Percentiles rank a stretch among this genome's conserved stretches.
These are phyloP conservation scores for Gilbertella persicaria DNA, from an alignment of 371 early-diverging fungal genomes.

Conservation along the genomic window DNA sequence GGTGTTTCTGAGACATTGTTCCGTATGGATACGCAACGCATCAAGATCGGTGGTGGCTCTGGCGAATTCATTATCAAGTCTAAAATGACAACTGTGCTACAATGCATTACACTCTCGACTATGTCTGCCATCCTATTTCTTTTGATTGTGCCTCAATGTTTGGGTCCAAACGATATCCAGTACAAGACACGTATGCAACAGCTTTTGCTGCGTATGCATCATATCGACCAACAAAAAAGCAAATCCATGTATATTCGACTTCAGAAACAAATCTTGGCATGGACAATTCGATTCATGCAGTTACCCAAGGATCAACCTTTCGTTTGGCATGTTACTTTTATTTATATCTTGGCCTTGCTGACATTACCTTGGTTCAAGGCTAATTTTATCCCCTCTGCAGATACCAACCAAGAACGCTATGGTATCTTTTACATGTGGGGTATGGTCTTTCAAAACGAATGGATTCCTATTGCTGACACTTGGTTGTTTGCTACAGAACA, in stretches of 20 bases:
- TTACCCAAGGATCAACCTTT: conserved; percentile 29
- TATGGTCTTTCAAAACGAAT: conserved; percentile 47
- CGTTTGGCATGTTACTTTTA: conserved; percentile 46
- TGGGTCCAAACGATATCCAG: not conserved
- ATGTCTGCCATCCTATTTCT: not conserved
- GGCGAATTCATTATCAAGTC: conserved; percentile 78
- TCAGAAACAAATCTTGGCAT: conserved; percentile 31
- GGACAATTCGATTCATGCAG: conserved; percentile 34
- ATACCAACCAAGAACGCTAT: conserved; percentile 36
- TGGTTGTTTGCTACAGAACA: conserved; percentile 65
- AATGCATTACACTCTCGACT: conserved; percentile 1
- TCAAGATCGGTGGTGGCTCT: conserved; percentile 62
- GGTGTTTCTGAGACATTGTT: conserved; percentile 52
- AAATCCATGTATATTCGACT: conserved; percentile 14
- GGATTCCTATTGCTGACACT: conserved; percentile 82
- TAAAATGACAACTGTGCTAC: conserved; percentile 51
- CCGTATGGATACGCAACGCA: conserved; percentile 62
- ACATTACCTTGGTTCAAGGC: conserved; percentile 56
- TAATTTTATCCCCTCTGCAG: conserved; percentile 55
- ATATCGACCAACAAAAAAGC: conserved; percentile 23
- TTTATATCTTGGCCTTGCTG: conserved; percentile 47
- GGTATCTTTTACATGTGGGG: conserved; percentile 68
- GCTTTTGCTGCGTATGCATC: conserved; percentile 31
- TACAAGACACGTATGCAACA: conserved; percentile 1
- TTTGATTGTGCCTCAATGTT: not conserved